Evolutionary conservation across 2,329 filamentous ascomycete genomes (phyloP).

Genomic region (Rachicladosporium sp.): DNA sequence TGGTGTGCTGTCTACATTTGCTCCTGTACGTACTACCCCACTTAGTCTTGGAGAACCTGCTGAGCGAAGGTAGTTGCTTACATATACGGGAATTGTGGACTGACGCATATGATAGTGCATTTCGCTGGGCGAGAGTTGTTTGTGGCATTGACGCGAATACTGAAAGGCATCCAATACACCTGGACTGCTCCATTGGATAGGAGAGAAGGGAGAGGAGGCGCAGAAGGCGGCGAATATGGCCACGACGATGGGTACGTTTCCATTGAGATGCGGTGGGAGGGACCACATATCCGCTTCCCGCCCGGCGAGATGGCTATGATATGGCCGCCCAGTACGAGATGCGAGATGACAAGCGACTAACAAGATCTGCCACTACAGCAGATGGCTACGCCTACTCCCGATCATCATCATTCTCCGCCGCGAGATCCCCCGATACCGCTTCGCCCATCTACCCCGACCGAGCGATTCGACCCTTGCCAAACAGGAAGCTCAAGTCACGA

Average conservation of each 20-base stretch:
- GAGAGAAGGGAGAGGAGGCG: no score
- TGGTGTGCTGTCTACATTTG: no score
- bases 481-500: constrained; percentile 73
- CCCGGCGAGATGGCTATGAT: background rate
- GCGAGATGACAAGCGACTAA: background rate
- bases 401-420: constrained; percentile 14
- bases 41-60: no score
- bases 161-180: no score
- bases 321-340: background rate
- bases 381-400: constrained; percentile 13
- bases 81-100: no score
- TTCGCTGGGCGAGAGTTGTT: no score
- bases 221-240: constrained; percentile 2
- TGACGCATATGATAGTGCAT: no score
- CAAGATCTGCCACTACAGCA: constrained; percentile 1
- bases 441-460: constrained; percentile 78
- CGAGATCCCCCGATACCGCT: constrained; percentile 48
- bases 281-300: background rate
- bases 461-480: constrained; percentile 84
- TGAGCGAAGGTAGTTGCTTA: no score
- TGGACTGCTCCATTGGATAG: no score
- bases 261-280: background rate
- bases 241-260: constrained; percentile 12
- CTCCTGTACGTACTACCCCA: no score
- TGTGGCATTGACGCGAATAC: no score